Conservation (phyloP, 495 filamentous ascomycete species). For the Copromyces sp. region DNA sequence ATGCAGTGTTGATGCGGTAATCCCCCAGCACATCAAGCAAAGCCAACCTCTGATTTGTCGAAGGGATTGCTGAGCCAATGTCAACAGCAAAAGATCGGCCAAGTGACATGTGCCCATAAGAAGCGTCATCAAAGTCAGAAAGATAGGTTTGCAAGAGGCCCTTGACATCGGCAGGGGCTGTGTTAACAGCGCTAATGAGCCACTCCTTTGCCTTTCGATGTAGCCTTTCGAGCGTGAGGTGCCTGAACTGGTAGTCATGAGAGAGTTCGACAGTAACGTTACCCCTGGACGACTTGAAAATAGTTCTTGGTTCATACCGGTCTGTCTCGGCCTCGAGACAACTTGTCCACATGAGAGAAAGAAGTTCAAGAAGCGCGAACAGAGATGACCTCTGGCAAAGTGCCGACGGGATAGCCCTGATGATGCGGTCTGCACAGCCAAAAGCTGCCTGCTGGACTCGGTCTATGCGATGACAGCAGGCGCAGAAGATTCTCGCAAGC, state of each 20-base stretch:
- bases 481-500: slow-evolving; percentile 69
- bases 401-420: slow-evolving; percentile 73
- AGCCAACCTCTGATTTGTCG: slow-evolving; percentile 74
- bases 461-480: slow-evolving; percentile 85
- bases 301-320: slow-evolving; percentile 77
- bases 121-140: slow-evolving; percentile 78
- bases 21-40: slow-evolving; percentile 63
- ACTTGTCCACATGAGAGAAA: slow-evolving; percentile 88
- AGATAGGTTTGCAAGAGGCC: slow-evolving; percentile 90
- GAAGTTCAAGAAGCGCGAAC: slow-evolving; percentile 81
- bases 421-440: slow-evolving; percentile 72
- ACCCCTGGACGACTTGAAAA: slow-evolving; percentile 62
- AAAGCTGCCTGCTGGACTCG: slow-evolving; percentile 79
- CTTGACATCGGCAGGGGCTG: slow-evolving; percentile 90
- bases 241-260: slow-evolving; percentile 74
- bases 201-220: slow-evolving; percentile 67
- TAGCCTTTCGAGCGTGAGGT: slow-evolving; percentile 65
- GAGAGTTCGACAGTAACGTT: slow-evolving; percentile 79
- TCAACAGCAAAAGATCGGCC: slow-evolving; percentile 93
- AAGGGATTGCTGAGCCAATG: slow-evolving; percentile 79
- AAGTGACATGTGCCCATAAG: slow-evolving; percentile 79
- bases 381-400: slow-evolving; percentile 82
- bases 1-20: slow-evolving; percentile 74
- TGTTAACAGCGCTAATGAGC: slow-evolving; percentile 68
- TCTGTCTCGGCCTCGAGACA: slow-evolving; percentile 91